Conservation (phyloP, 2,329 filamentous ascomycete genomes). For the Fusarium buharicum region DNA sequence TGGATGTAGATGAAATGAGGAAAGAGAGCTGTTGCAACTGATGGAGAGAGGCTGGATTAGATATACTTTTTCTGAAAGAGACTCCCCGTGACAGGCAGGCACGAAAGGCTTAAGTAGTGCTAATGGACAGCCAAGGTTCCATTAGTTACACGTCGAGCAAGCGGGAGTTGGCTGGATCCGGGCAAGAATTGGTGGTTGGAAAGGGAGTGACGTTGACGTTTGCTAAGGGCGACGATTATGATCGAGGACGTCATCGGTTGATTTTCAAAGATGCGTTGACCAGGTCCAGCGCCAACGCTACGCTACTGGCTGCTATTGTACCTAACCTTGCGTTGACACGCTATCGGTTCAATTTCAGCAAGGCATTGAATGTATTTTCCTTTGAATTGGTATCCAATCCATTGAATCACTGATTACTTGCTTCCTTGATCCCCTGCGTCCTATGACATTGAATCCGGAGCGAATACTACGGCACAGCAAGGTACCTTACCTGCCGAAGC, state of each 20-base stretch:
- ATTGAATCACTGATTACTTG: constrained; percentile 28
- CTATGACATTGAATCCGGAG: constrained; percentile 26
- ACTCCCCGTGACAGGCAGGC: constrained; percentile 33
- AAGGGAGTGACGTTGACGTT: constrained; percentile 53
- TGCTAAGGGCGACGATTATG: constrained; percentile 42
- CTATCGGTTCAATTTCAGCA: constrained; percentile 20
- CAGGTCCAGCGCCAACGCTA: constrained; percentile 21
- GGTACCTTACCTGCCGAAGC: constrained; percentile 10
- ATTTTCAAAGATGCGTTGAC: constrained; percentile 30
- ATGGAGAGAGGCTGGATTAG: constrained; percentile 39
- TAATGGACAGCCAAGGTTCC: constrained; percentile 14
- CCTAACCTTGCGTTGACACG: constrained; percentile 6
- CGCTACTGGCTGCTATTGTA: constrained; percentile 4
- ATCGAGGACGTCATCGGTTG: constrained; percentile 51
- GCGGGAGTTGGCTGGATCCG: constrained; percentile 36
- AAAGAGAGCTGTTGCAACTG: constrained; percentile 2
- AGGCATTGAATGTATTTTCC: constrained; percentile 12
- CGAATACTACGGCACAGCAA: constrained; percentile 32
- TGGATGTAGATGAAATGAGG: constrained; percentile 28
- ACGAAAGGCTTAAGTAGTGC: constrained; percentile 22
- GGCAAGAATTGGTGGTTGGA: constrained; percentile 29
- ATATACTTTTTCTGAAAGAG: constrained; percentile 38
- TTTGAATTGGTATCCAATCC: constrained; percentile 7
- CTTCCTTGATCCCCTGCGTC: constrained; percentile 9
- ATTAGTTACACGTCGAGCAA: constrained; percentile 26